These are phyloP conservation scores for Syncephalastrum racemosum DNA, from an alignment of 371 early-diverging fungal genomes.

Conservation along the genomic window DNA sequence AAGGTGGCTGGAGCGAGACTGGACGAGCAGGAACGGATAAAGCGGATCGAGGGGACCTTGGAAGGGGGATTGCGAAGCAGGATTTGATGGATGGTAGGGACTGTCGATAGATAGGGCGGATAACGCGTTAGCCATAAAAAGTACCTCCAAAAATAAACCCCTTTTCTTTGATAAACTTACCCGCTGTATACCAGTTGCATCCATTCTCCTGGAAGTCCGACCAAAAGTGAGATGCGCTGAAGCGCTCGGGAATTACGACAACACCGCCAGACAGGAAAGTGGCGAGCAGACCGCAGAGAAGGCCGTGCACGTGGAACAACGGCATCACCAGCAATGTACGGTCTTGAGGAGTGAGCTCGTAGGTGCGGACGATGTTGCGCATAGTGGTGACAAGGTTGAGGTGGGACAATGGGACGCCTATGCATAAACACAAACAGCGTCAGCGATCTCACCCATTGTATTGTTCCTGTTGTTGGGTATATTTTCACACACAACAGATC, in stretches of 20 bases:
- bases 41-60: constrained; percentile 61
- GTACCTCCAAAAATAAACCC: background rate
- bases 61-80: constrained; percentile 59
- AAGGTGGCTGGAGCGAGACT: constrained; percentile 79
- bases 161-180: constrained; percentile 15
- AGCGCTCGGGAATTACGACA: constrained; percentile 78
- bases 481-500: constrained; percentile 5
- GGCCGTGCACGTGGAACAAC: constrained; percentile 91
- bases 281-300: constrained; percentile 77
- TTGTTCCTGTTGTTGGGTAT: background rate
- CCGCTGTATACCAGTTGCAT: constrained; percentile 81
- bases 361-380: constrained; percentile 72
- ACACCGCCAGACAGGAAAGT: constrained; percentile 77
- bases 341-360: constrained; percentile 63
- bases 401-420: constrained; percentile 85
- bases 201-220: constrained; percentile 58
- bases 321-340: constrained; percentile 84
- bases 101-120: constrained; percentile 25
- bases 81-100: constrained; percentile 90
- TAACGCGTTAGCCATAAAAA: too few species aligned
- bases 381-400: constrained; percentile 73
- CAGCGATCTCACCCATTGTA: too few species aligned
- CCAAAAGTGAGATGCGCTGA: constrained; percentile 84
- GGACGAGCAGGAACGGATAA: constrained; percentile 86
- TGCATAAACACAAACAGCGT: background rate